phyloP scores from a whole-genome alignment of 495 filamentous ascomycete species.

The Neurospora sublineolata region DNA sequence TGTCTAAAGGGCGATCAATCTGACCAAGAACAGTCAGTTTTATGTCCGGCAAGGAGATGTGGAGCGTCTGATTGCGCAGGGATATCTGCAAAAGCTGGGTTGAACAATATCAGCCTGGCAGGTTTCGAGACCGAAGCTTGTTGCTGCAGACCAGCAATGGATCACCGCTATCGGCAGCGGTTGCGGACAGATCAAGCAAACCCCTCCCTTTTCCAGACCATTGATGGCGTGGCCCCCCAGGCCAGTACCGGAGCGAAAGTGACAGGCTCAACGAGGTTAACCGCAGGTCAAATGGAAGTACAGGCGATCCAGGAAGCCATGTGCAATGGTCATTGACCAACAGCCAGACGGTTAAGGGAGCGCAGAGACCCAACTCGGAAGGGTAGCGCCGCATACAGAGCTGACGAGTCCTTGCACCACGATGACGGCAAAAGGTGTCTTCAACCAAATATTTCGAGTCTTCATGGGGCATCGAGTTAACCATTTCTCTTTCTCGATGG shows the following conservation, averaged over 20 bases:
- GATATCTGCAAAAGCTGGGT: constrained; percentile 87
- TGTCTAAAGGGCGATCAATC: constrained; percentile 65
- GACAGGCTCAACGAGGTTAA: neutral
- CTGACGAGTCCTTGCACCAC: constrained; percentile 18
- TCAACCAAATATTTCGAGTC: constrained; percentile 3
- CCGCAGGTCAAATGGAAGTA: neutral
- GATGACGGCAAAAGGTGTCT: constrained; percentile 21
- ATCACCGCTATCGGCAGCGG: neutral
- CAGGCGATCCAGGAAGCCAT: neutral
- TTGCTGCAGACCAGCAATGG: neutral
- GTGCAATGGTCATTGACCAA: neutral
- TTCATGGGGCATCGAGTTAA: neutral
- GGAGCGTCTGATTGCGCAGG: constrained; percentile 85
- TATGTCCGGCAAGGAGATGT: constrained; percentile 96
- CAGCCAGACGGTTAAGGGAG: neutral
- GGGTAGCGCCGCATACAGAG: neutral
- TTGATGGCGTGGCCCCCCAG: neutral
- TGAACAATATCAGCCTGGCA: constrained; percentile 30
- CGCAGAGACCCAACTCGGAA: neutral
- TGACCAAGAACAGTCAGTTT: constrained; percentile 97
- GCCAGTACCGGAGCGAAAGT: neutral
- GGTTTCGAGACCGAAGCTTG: neutral
- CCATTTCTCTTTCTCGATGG: neutral
- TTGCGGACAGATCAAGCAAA: neutral
- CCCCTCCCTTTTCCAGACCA: neutral